Evolutionary conservation across 2,329 filamentous ascomycete species (phyloP), one percentile per base, ranked within the genome.

Genomic region (Talaromyces rugulosus): DNA sequence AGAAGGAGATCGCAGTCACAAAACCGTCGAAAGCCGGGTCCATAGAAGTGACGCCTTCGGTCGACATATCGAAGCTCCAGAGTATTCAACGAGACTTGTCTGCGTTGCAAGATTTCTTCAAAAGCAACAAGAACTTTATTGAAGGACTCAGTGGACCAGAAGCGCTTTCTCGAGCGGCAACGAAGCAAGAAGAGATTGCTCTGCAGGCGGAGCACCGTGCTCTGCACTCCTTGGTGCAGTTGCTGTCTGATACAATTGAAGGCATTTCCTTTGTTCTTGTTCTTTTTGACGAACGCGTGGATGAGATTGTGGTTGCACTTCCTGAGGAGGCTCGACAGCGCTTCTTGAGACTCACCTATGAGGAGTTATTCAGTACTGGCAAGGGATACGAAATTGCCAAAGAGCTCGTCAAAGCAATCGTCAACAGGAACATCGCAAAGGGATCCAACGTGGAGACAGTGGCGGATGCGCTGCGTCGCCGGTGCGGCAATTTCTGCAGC

Each of bases 361-460:
- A 98, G 74, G 85, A 86, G 53, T 85, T 99, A 0, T 98, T 99
- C 74, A 90, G 91, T 4, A 87, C 89, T 50, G 77, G 83, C 5
- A 83, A 87, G 18, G 95, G 95, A 34, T 92, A 92, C 68, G 92
- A 96, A 11, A 85, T 98, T 28, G 96, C 94, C 2, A 97, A 96
- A 75, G 85, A 96, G 60, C 82, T 99, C 1, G 95, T 99, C 61
- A 99, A 98, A 75, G 92, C 94, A 0, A 98, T 99, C 70, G 95
- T 99, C 60, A 98, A 98, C 75, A 88, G 93, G 70, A 99, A 96
- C 74, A 99, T 99, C 69, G 90, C 94, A 62, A 96, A 92, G 70
- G 95, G 96, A 9, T 94, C 93, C 4, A 99, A 98, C 66, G 94
- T 99, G 23, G 96, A 99, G 77, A 97, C 93, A 0, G 92, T 99